Evolutionary conservation across 2,329 filamentous ascomycete genomes (phyloP).

Genomic region (Dactylonectria estremocensis): DNA sequence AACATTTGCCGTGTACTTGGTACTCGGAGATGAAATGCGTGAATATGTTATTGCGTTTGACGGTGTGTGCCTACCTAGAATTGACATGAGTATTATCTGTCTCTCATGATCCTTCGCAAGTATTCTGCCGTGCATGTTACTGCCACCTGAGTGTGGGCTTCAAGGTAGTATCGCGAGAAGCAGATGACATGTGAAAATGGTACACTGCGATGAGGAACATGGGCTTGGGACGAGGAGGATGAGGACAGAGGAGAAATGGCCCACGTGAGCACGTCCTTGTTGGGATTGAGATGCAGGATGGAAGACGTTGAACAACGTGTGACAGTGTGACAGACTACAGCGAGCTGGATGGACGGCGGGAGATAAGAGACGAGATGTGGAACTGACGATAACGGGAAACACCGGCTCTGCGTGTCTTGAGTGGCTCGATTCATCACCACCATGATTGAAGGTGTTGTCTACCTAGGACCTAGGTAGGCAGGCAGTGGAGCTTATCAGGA

Average conservation of each 20-base stretch:
- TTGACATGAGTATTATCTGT: background rate
- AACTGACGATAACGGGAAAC: slow-evolving; percentile 13
- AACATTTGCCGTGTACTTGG: background rate
- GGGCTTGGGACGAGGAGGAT: background rate
- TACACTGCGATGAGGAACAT: slow-evolving; percentile 3
- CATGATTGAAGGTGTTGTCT: slow-evolving; percentile 12
- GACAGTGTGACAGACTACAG: background rate
- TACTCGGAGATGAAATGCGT: background rate
- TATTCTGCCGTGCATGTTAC: background rate
- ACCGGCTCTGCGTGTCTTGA: slow-evolving; percentile 6
- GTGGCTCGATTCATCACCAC: slow-evolving; percentile 23
- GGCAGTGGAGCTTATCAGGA: slow-evolving; percentile 21
- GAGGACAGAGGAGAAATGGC: background rate
- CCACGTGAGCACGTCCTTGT: slow-evolving; percentile 22
- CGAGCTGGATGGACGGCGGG: background rate
- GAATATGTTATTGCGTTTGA: background rate
- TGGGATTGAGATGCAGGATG: slow-evolving; percentile 8
- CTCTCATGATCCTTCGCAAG: background rate
- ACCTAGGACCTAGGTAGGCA: slow-evolving; percentile 1
- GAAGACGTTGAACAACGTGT: background rate
- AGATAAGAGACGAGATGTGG: background rate
- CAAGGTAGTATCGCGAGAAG: slow-evolving; percentile 6
- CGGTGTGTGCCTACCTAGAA: background rate
- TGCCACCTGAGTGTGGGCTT: slow-evolving; percentile 14
- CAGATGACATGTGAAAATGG: slow-evolving; percentile 21